These are phyloP conservation scores for Pterocarpus macrocarpus DNA, from an alignment of 306 rosid species.

Conservation along the genomic window DNA sequence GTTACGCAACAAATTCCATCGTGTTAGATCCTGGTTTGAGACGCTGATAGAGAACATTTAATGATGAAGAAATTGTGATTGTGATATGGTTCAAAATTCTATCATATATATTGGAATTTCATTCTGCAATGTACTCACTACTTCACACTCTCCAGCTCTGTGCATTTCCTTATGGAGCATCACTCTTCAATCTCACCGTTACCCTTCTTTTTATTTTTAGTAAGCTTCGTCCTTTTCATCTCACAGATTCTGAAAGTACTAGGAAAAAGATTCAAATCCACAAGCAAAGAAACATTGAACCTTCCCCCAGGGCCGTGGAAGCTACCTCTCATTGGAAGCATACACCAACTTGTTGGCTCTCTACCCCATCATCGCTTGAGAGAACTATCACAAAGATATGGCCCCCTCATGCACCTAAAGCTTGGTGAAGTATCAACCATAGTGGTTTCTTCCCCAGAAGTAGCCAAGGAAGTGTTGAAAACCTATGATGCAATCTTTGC, in stretches of 20 bases:
- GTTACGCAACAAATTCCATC: too few relatives aligned
- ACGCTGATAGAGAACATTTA: too few relatives aligned
- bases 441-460: slow-evolving; percentile 39
- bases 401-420: slow-evolving; percentile 37
- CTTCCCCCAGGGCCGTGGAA: slow-evolving; percentile 37
- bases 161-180: slow-evolving; percentile 35
- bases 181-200: background rate
- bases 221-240: slow-evolving; percentile 30
- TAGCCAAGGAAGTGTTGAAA: slow-evolving; percentile 47
- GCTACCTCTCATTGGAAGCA: slow-evolving; percentile 33
- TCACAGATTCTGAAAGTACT: background rate
- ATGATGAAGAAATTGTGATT: too few relatives aligned
- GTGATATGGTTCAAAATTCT: too few relatives aligned
- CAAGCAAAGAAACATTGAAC: background rate
- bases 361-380: slow-evolving; percentile 12
- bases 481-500: slow-evolving; percentile 47
- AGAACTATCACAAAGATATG: slow-evolving; percentile 39
- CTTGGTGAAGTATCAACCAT: slow-evolving; percentile 26
- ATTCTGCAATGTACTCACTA: background rate
- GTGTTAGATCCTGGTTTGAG: too few relatives aligned
- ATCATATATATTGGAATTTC: background rate
- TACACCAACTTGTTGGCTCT: slow-evolving; percentile 31
- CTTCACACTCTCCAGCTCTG: background rate
- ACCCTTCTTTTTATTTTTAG: slow-evolving; percentile 32
- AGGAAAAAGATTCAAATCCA: background rate